phyloP scores from a whole-genome alignment of 345 rosid genomes.

The Cardamine chenopodiifolia region DNA sequence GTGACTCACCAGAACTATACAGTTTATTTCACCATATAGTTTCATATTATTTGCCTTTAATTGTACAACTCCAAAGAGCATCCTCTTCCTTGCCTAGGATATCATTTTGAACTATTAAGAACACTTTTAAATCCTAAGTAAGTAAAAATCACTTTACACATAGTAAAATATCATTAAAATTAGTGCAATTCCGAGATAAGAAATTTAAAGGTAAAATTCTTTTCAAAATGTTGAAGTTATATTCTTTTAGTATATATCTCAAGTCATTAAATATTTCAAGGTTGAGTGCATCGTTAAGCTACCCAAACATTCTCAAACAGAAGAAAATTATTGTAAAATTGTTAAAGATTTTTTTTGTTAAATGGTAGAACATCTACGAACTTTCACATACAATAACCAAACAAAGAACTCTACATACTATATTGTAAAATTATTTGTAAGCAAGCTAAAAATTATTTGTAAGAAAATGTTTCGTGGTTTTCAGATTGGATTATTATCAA shows the following conservation, averaged over 20 bases:
- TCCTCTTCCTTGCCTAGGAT: constrained; percentile 9
- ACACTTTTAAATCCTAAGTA: not conserved
- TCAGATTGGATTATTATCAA: constrained; percentile 2
- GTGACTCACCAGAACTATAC: not conserved
- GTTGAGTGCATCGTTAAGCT: constrained; percentile 1
- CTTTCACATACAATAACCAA: not conserved
- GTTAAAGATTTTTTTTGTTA: not conserved
- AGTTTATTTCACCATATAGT: not conserved
- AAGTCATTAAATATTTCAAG: constrained; percentile 5
- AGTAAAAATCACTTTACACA: not conserved
- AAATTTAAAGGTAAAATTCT: not conserved
- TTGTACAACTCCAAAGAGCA: not conserved
- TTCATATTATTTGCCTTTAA: not conserved
- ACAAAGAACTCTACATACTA: not conserved
- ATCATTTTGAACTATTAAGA: not conserved
- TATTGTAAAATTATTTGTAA: not conserved
- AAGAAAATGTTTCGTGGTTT: not conserved
- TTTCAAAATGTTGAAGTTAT: constrained; percentile 7
- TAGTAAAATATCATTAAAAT: not conserved
- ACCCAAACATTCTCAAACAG: not conserved
- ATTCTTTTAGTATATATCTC: not conserved
- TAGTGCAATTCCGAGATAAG: not conserved
- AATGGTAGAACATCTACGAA: not conserved
- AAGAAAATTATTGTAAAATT: not conserved
- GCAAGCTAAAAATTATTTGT: not conserved